Evolutionary conservation across 768 basidiomycete species (phyloP).

Genomic region (Tulasnella sp.): DNA sequence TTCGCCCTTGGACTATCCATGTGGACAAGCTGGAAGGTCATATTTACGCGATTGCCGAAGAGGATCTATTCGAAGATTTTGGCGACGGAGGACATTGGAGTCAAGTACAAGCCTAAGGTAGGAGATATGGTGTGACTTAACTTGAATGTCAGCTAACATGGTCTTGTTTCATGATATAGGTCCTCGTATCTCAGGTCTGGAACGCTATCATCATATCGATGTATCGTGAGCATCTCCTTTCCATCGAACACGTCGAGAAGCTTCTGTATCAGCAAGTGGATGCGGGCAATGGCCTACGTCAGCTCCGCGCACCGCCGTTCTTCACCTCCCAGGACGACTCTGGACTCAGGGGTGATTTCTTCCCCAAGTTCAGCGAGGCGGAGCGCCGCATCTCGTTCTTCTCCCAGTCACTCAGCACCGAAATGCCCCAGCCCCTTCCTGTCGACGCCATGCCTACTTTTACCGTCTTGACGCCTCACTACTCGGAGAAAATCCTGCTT

Average conservation of each 20-base stretch:
- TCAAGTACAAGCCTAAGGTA: constrained; percentile 98
- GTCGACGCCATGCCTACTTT: constrained; percentile 99
- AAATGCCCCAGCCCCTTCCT: constrained; percentile 81
- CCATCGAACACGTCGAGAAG: constrained; percentile 97
- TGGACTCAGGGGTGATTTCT: constrained; percentile 76
- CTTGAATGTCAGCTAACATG: neutral
- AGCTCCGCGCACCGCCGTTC: constrained; percentile 89
- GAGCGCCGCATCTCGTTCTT: constrained; percentile 98
- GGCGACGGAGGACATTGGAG: constrained; percentile 88
- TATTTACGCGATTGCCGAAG: constrained; percentile 90
- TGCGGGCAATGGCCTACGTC: constrained; percentile 75
- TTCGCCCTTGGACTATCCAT: constrained; percentile 90
- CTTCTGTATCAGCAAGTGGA: constrained; percentile 95
- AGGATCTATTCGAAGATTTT: constrained; percentile 92
- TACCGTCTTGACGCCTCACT: constrained; percentile 94
- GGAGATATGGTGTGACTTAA: constrained; percentile 19
- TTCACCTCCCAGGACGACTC: constrained; percentile 93
- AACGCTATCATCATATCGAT: constrained; percentile 99
- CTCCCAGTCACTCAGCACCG: constrained; percentile 91
- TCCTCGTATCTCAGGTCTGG: constrained; percentile 98
- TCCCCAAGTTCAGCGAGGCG: constrained; percentile 88
- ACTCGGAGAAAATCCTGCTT: constrained; percentile 96
- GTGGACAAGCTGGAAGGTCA: constrained; percentile 98
- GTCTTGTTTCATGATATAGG: constrained; percentile 33
- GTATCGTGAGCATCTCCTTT: constrained; percentile 95